Evolutionary conservation across 257 asterid species (phyloP).

Genomic region (Solanum paucissectum): DNA sequence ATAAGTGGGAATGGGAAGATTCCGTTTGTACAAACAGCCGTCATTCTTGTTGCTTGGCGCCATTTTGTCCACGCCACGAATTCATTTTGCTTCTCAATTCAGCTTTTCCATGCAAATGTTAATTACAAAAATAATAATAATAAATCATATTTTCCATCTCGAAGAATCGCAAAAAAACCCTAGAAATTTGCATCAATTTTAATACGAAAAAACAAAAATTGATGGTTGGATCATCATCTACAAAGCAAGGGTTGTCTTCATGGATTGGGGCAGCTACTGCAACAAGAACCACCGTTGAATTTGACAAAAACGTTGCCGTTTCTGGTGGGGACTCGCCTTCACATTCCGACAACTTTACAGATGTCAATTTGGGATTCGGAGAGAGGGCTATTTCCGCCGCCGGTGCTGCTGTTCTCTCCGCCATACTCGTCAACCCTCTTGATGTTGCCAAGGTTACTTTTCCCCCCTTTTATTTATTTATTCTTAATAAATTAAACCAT

Average conservation of each 20-base stretch:
- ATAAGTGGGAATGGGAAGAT: background rate
- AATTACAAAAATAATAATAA: background rate
- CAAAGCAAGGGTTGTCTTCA: conserved; percentile 45
- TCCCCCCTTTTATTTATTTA: background rate
- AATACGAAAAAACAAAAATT: background rate
- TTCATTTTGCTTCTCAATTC: background rate
- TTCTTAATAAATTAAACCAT: background rate
- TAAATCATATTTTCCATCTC: background rate
- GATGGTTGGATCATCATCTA: conserved; percentile 43
- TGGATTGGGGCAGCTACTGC: conserved; percentile 38
- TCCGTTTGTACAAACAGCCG: background rate
- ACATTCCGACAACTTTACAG: conserved; percentile 11
- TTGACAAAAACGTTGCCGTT: conserved; percentile 12
- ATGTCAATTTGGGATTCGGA: conserved; percentile 35
- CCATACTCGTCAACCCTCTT: conserved; percentile 76
- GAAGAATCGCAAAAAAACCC: background rate
- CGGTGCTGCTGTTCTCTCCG: conserved; percentile 73
- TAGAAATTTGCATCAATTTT: background rate
- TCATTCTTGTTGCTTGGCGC: conserved; percentile 21
- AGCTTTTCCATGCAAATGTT: background rate
- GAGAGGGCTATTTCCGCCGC: conserved; percentile 81
- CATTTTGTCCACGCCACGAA: conserved; percentile 35
- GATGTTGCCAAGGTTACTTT: conserved; percentile 62
- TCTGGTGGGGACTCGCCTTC: background rate
- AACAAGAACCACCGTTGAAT: conserved; percentile 29